Evolutionary conservation across 495 filamentous ascomycete genomes (phyloP), one percentile per base, ranked within the genome.

Genomic region (Hypoxylon trugodes): DNA sequence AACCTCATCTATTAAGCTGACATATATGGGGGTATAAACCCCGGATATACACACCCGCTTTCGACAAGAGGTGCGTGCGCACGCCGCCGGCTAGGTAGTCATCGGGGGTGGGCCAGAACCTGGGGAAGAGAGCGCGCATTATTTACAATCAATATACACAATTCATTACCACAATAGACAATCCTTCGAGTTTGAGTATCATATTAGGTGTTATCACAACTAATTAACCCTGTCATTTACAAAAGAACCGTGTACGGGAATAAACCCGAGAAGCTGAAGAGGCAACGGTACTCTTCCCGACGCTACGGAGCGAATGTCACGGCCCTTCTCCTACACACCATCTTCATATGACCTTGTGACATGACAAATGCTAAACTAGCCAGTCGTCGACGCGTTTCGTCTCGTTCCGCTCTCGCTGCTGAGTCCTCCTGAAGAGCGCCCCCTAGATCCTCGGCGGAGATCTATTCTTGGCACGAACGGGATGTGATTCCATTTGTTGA

Each of bases 361-460:
- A 67, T 59, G 58, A 58, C n/a, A n/a, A n/a, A n/a, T n/a, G n/a
- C n/a, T n/a, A 54, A 61, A 49, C 40, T 12, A 33, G 26, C 58
- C 51, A 62, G 26, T 54, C 25, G 41, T 49, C 41, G 36, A 33
- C 36, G 28, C n/a, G 35, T 43, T 48, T 32, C 28, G 46, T 49
- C 40, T 43, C n/a, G 26, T 24, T 61, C 64, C 58, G 64, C 64
- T 25, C 46, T 58, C 22, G 18, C 33, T 49, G 24, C 18, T 55
- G 37, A 35, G 58, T 41, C 47, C 59, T 30, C 52, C 58, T n/a
- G n/a, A 47, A 52, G 52, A 21, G 21, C 53, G 52, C 33, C 33
- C 64, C 37, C 48, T 53, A 62, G 64, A 67, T 67, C 52, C 47
- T 41, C 41, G 41, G 57, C 46, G 57, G 64, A 67, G 64, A 67